Evolutionary conservation across 768 basidiomycete genomes (phyloP), one percentile per base, ranked within the genome.

Genomic region (Termitomyces eurrhizus): DNA sequence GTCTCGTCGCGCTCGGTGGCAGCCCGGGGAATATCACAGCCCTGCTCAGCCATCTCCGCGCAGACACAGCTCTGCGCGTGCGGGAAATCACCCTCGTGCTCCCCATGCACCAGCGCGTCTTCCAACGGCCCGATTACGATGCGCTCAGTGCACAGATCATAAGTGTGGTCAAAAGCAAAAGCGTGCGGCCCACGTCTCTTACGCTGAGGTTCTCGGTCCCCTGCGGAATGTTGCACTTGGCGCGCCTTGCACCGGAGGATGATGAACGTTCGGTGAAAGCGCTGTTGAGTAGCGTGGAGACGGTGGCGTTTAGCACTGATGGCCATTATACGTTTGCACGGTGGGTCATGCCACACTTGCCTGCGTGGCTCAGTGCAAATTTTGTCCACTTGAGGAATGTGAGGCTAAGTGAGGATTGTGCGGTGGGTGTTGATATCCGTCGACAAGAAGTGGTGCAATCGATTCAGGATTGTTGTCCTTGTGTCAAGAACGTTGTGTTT

Each of bases 1-100:
- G 55, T 4, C 64, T 73, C 11, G 44, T 41, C 33, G 57, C 66
- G 16, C 62, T 73, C 42, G 59, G 64, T 14, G 70, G 68, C 18
- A 63, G 62, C 49, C 51, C 62, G 1, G 54, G 33, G n/a, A 68
- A 69, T 37, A 42, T 68, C 50, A 49, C 42, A 7, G 58, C 56
- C 14, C 56, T 71, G 13, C 61, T 71, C 29, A 48, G 57, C 37
- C 57, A 61, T 26, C 56, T 66, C 44, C 56, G 53, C 37, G 57
- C 66, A 3, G 37, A 39, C 18, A 58, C 64, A 3, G 53, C 62
- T 3, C 58, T 36, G 42, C 57, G 54, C 16, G 56, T 68, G 33
- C 58, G 52, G 3, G 26, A 56, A 9, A 42, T 68, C 32, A 60
- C 57, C 8, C 64, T 70, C 32, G 60, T 61, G 37, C 61, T 70